A percentile compares a stretch with the other conserved stretches of the same genome.
Evolutionary conservation across 805 yeast genomes (phyloP).

Genomic region (Deakozyma indianensis): DNA sequence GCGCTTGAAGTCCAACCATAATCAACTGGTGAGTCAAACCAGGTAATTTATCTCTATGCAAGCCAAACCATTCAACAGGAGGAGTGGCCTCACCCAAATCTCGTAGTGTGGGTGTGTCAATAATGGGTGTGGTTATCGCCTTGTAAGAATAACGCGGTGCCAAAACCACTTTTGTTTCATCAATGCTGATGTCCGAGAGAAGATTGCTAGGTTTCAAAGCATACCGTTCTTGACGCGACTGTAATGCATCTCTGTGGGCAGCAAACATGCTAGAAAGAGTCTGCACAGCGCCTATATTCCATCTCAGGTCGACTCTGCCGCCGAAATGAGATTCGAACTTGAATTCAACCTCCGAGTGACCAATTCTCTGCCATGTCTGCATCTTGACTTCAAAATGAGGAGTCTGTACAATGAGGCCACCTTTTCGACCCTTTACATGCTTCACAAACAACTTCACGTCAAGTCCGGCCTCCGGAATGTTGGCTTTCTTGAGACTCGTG

Average conservation of each 20-base stretch:
- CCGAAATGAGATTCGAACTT: constrained; percentile 62
- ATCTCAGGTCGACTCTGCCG: constrained; percentile 78
- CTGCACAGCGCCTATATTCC: constrained; percentile 89
- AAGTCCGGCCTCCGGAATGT: background rate
- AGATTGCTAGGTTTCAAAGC: background rate
- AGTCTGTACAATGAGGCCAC: background rate
- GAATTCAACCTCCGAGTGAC: constrained; percentile 50
- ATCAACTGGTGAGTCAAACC: constrained; percentile 70
- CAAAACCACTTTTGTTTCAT: background rate
- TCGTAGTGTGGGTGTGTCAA: constrained; percentile 77
- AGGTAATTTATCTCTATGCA: constrained; percentile 77
- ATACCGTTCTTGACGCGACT: constrained; percentile 4
- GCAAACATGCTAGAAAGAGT: constrained; percentile 89
- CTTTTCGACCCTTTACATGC: background rate
- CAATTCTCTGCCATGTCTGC: constrained; percentile 39
- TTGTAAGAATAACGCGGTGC: background rate
- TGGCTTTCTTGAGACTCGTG: background rate
- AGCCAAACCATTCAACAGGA: constrained; percentile 95
- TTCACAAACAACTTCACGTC: background rate
- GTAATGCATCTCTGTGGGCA: constrained; percentile 34
- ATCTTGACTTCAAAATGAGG: constrained; percentile 19
- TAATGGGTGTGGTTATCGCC: constrained; percentile 44
- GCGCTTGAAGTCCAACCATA: constrained; percentile 38
- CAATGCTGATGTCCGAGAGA: background rate
- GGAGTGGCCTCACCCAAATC: constrained; percentile 97